Evolutionary conservation across 2,329 filamentous ascomycete species (phyloP).

Genomic region (Arthroderma sp.): DNA sequence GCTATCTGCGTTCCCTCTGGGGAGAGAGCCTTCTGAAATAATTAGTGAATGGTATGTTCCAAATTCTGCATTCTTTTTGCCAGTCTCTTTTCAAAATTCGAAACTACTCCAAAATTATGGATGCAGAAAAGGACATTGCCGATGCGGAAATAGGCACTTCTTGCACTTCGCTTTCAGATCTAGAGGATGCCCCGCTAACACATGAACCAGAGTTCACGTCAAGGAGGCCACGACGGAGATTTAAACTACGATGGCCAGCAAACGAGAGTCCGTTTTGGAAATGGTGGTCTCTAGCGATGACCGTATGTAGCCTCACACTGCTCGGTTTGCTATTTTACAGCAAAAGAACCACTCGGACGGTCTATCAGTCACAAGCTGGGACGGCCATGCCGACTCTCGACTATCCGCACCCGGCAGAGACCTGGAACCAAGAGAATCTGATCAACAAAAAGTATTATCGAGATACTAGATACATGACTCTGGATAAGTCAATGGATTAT

Average conservation of each 20-base stretch:
- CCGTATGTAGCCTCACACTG: not conserved
- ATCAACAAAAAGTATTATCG: not conserved
- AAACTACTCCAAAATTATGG: not conserved
- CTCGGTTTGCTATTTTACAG: not conserved
- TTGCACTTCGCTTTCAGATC: not conserved
- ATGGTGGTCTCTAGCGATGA: not conserved
- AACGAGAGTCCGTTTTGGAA: not conserved
- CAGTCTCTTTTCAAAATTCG: not conserved
- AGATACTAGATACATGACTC: not conserved
- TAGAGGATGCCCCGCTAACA: not conserved
- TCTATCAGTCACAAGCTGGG: not conserved
- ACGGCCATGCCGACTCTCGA: too few species aligned
- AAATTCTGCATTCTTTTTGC: not conserved
- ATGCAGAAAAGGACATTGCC: not conserved
- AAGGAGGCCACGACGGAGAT: not conserved
- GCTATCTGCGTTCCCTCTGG: too few species aligned
- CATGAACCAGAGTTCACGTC: not conserved
- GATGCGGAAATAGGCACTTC: not conserved
- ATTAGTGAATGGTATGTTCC: not conserved
- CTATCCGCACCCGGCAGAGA: constrained; percentile 2
- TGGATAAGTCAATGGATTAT: too few species aligned
- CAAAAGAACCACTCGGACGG: not conserved
- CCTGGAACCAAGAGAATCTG: constrained; percentile 3
- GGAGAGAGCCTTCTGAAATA: too few species aligned
- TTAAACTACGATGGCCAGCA: not conserved